phyloP scores from a whole-genome alignment of 768 basidiomycete species.

The Gymnopilus junonius region DNA sequence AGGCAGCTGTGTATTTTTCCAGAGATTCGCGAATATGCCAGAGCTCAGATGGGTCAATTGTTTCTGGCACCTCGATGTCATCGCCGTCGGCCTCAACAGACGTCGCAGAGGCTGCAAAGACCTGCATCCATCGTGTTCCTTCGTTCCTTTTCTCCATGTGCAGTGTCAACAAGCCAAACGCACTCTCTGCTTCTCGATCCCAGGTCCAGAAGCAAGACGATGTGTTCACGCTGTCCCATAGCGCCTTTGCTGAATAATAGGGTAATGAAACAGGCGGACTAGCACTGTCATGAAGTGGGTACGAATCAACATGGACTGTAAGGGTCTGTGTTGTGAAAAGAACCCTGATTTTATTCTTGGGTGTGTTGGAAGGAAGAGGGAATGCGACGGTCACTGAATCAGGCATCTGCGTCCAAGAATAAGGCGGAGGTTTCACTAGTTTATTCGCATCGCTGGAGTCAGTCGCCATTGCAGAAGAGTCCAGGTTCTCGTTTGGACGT shows the following conservation, averaged over 20 bases:
- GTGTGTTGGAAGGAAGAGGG: conserved; percentile 74
- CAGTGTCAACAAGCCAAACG: conserved; percentile 75
- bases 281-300: conserved; percentile 26
- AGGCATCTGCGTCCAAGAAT: conserved; percentile 90
- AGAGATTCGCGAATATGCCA: conserved; percentile 78
- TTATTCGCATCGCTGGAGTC: conserved; percentile 22
- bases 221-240: conserved; percentile 83
- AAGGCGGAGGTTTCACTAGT: conserved; percentile 69
- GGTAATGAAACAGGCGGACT: conserved; percentile 47
- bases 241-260: conserved; percentile 58
- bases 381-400: conserved; percentile 86
- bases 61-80: conserved; percentile 82
- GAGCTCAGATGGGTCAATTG: conserved; percentile 84
- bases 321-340: conserved; percentile 67
- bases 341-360: conserved; percentile 67
- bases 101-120: conserved; percentile 67
- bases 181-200: conserved; percentile 74
- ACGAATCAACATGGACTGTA: conserved; percentile 59
- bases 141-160: conserved; percentile 88
- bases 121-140: conserved; percentile 83
- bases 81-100: conserved; percentile 37
- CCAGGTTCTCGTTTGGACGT: conserved; percentile 59
- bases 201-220: conserved; percentile 93
- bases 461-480: conserved; percentile 26
- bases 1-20: conserved; percentile 81